A percentile compares a stretch with the other conserved stretches of the same genome.
These are phyloP conservation scores for Anacardium occidentale DNA, from an alignment of 345 rosid species.

Conservation along the genomic window DNA sequence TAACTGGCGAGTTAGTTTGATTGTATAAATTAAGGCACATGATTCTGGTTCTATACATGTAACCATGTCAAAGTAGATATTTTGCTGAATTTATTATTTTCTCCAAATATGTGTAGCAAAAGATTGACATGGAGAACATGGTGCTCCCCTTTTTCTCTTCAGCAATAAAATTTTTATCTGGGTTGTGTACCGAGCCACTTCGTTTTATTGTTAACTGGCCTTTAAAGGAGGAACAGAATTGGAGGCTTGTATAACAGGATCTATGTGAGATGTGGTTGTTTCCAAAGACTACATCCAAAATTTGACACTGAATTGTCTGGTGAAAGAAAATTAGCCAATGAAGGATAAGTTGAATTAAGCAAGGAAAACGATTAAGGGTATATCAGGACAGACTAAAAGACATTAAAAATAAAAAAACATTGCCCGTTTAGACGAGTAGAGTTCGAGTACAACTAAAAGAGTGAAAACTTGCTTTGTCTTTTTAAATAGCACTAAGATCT, in stretches of 20 bases:
- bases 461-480: neutral
- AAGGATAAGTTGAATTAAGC: neutral
- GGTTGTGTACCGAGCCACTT: no score
- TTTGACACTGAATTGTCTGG: neutral
- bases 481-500: neutral
- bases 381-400: no score
- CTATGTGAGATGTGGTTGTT: neutral
- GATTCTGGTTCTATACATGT: neutral
- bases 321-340: neutral
- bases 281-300: neutral
- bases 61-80: neutral
- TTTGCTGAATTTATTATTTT: neutral
- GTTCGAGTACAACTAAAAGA: neutral
- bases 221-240: neutral
- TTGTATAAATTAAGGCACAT: neutral
- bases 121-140: conserved; percentile 2
- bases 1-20: conserved; percentile 2
- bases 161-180: neutral
- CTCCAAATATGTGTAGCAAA: neutral
- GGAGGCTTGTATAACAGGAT: neutral
- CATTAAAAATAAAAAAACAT: no score
- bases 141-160: neutral
- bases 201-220: no score
- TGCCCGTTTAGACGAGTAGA: neutral
- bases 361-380: neutral